Conservation (phyloP, 805 yeast genomes). For the Candida bentonensis region DNA sequence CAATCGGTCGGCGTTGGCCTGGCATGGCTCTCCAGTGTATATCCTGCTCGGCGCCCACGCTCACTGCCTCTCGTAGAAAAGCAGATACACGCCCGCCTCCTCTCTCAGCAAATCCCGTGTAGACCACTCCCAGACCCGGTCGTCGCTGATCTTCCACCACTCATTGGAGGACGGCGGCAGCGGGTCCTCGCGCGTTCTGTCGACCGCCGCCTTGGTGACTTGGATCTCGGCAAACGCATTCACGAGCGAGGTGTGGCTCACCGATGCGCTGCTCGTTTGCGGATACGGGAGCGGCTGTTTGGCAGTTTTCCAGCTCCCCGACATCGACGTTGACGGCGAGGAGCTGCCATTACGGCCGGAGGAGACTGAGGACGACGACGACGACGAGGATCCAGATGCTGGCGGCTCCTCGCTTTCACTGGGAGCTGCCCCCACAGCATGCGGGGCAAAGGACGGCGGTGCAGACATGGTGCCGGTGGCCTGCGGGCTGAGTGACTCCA, state of each 20-base stretch:
- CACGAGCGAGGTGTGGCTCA: not conserved
- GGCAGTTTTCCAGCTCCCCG: not conserved
- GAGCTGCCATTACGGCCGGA: not conserved
- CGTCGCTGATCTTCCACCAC: constrained; percentile 78
- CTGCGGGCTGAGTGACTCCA: not conserved
- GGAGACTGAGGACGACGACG: not conserved
- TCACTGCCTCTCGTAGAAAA: constrained; percentile 51
- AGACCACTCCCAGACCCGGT: constrained; percentile 48
- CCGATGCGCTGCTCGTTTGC: not conserved
- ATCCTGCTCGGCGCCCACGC: too few species aligned
- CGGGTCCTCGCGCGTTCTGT: constrained; percentile 23
- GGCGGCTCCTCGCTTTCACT: not conserved
- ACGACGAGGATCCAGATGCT: not conserved
- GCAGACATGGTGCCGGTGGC: not conserved
- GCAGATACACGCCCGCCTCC: constrained; percentile 67
- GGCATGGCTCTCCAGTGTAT: too few species aligned
- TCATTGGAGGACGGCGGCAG: constrained; percentile 21
- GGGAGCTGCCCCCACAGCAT: not conserved
- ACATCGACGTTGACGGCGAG: not conserved
- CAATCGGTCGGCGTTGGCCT: too few species aligned
- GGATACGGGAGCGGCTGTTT: not conserved
- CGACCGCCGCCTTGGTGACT: not conserved
- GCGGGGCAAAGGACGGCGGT: not conserved
- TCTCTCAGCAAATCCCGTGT: constrained; percentile 48
- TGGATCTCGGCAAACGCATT: constrained; percentile 1